These are phyloP conservation scores for Alternaria alternata DNA, from an alignment of 2,329 filamentous ascomycete genomes.

Conservation along the genomic window DNA sequence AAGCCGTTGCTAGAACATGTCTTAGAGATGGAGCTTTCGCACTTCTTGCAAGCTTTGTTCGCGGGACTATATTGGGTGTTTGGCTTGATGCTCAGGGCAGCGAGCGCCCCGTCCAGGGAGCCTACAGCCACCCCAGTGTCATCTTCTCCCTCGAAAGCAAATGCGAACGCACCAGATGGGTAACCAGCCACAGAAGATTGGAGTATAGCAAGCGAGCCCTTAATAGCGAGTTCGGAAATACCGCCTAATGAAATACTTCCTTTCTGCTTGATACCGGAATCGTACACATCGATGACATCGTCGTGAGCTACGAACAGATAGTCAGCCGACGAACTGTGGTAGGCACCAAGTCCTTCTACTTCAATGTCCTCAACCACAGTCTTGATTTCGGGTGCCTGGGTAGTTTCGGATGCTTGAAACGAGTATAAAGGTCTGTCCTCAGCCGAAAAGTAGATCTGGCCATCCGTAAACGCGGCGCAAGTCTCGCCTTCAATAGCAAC, in stretches of 20 bases:
- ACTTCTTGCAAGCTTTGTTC: constrained; percentile 26
- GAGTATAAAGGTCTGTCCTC: constrained; percentile 39
- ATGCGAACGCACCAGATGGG: constrained; percentile 30
- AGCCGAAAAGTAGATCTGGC: constrained; percentile 38
- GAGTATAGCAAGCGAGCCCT: constrained; percentile 37
- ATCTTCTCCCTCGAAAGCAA: constrained; percentile 41
- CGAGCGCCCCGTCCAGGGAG: constrained; percentile 26
- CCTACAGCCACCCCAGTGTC: constrained; percentile 33
- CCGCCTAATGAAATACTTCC: constrained; percentile 31
- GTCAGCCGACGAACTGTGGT: constrained; percentile 27
- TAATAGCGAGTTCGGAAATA: constrained; percentile 34
- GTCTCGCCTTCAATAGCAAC: constrained; percentile 40
- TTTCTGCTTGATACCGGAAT: constrained; percentile 21
- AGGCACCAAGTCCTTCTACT: constrained; percentile 33
- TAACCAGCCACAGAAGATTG: constrained; percentile 24
- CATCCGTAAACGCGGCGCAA: constrained; percentile 31
- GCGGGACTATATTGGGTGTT: constrained; percentile 34
- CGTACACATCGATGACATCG: constrained; percentile 34
- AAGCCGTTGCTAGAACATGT: constrained; percentile 37
- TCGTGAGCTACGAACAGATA: constrained; percentile 38
- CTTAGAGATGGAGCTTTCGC: constrained; percentile 22
- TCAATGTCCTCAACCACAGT: constrained; percentile 27
- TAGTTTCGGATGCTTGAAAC: constrained; percentile 39
- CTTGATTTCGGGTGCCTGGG: constrained; percentile 24
- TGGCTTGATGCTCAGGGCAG: constrained; percentile 22